These are phyloP conservation scores for Heritiera littoralis DNA, from an alignment of 345 rosid genomes.

Conservation along the genomic window DNA sequence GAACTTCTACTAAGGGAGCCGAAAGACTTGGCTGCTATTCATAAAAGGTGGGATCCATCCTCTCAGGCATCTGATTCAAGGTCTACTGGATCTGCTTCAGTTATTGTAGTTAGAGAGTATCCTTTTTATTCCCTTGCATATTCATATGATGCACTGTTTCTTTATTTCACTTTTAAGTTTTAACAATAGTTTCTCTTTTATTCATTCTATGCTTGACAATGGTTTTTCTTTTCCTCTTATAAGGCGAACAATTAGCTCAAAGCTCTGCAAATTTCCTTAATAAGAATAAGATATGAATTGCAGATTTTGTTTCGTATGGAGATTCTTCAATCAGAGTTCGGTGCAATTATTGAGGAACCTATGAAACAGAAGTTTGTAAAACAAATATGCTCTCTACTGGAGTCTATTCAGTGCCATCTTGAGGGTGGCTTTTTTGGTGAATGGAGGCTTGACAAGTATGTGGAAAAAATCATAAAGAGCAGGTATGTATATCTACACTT, in stretches of 20 bases:
- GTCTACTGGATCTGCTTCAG: conserved; percentile 38
- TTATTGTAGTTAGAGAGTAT: conserved; percentile 70
- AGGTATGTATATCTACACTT: conserved; percentile 45
- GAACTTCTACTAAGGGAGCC: conserved; percentile 71
- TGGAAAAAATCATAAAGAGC: conserved; percentile 62
- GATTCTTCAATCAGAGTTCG: conserved; percentile 70
- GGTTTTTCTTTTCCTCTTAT: conserved; percentile 13
- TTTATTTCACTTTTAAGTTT: conserved; percentile 3
- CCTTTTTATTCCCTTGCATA: conserved; percentile 39
- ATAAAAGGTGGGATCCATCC: conserved; percentile 40
- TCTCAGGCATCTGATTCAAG: conserved; percentile 35
- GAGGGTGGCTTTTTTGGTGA: conserved; percentile 92
- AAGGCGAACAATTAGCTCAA: conserved; percentile 11
- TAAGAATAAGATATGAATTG: conserved; percentile 66
- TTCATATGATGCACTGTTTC: not conserved
- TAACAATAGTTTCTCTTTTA: not conserved
- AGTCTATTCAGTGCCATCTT: conserved; percentile 73
- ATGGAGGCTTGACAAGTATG: conserved; percentile 87
- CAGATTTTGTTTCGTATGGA: conserved; percentile 95
- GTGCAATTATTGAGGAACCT: conserved; percentile 48
- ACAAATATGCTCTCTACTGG: conserved; percentile 75
- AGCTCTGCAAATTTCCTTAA: conserved; percentile 51
- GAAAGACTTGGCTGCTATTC: conserved; percentile 56
- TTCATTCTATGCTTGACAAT: not conserved
- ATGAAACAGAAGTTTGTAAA: conserved; percentile 69